Evolutionary conservation across 2,329 filamentous ascomycete genomes (phyloP).

Genomic region (Ceratocystis eucalypticola): DNA sequence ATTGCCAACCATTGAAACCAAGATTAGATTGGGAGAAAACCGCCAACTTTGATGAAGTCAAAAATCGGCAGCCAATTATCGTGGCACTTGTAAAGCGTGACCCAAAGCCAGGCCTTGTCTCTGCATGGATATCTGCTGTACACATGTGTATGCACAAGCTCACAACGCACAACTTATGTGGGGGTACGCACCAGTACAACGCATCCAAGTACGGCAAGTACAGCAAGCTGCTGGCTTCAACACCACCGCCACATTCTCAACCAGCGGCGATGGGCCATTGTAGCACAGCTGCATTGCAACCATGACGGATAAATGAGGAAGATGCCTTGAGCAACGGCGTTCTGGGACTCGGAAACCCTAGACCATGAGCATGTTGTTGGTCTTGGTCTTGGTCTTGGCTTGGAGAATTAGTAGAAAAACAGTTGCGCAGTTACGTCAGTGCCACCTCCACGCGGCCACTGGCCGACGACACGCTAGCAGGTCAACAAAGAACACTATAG

Average conservation of each 20-base stretch:
- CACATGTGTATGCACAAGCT: not conserved
- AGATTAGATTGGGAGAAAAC: not conserved
- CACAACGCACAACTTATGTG: not conserved
- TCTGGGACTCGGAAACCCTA: not conserved
- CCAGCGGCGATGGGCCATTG: not conserved
- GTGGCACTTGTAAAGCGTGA: not conserved
- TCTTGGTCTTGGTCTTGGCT: no score
- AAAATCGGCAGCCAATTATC: not conserved
- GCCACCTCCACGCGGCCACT: not conserved
- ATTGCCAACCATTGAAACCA: not conserved
- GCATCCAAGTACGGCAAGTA: not conserved
- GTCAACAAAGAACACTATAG: no score
- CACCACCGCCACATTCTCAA: not conserved
- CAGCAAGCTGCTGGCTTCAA: not conserved
- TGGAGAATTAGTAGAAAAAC: no score
- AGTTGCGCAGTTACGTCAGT: not conserved
- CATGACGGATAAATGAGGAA: not conserved
- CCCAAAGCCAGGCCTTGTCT: not conserved
- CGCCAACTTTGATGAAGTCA: not conserved
- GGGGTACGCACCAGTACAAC: not conserved
- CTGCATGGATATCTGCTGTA: not conserved
- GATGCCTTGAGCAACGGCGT: not conserved
- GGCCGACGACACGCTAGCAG: not conserved
- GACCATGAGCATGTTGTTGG: no score
- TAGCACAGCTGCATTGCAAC: not conserved